Evolutionary conservation across 345 rosid species (phyloP), one percentile per base, ranked within the genome.

Genomic region (Acer yangbiense): DNA sequence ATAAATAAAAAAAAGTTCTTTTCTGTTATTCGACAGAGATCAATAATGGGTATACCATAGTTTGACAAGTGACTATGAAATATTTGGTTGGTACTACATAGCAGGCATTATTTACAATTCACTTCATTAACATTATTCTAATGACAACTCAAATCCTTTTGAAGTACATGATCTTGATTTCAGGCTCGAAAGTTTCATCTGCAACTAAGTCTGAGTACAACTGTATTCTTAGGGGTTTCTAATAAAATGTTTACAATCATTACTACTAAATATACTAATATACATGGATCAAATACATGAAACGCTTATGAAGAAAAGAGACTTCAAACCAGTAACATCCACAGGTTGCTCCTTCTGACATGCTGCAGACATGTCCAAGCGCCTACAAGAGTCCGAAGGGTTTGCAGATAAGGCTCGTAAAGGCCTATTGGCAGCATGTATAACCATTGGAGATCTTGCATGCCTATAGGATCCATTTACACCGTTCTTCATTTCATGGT

Each of bases 401-500:
- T 61, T 65, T 32, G 65, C 52, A 25, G 72, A 61, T 65, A 81
- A 39, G 72, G 86, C 50, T 44, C 43, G 62, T 3, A 81, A 72
- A 71, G 82, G 76, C 86, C 83, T 80, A 80, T 65, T 69, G 20
- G 88, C 79, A 80, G 92, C 85, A 65, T 79, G 87, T 87, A 81
- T 77, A 79, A 85, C 86, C 81, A 85, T 66, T 0, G 97, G 97
- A 73, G 97, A 88, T 77, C 88, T 92, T 25, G 77, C 44, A 50
- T 85, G 94, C 85, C 86, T 96, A 80, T 81, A 81, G 72, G 58
- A 71, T 74, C 90, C 93, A 84, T 88, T 88, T 35, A 89, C 90
- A 70, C 81, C 73, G 77, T 76, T 85, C 89, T 94, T 94, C 81
- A 82, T 71, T 76, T 96, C 99, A 65, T 92, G 88, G 79, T 88